Evolutionary conservation across 257 asterid genomes (phyloP).

Genomic region (Solanum ossicruentum): DNA sequence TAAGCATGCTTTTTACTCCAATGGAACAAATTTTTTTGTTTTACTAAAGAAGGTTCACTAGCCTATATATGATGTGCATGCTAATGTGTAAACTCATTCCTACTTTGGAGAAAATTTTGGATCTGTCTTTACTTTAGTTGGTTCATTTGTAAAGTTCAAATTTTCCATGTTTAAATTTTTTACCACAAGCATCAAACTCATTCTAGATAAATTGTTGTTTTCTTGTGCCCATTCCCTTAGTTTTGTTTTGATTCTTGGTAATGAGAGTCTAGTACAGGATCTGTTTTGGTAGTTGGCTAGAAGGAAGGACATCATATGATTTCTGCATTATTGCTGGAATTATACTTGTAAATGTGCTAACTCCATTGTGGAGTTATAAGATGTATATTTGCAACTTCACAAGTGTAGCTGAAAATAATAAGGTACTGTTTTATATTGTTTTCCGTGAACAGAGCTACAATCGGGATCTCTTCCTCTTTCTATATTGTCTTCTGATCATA

Average conservation of each 20-base stretch:
- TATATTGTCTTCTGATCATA: slow-evolving; percentile 70
- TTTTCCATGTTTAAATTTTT: background rate
- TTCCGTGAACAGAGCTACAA: slow-evolving; percentile 69
- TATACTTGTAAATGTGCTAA: background rate
- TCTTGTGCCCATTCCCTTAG: background rate
- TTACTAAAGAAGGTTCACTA: background rate
- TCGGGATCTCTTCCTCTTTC: slow-evolving; percentile 80
- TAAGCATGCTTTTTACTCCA: background rate
- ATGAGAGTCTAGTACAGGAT: background rate
- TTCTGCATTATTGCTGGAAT: background rate
- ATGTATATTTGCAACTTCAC: background rate
- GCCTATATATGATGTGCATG: background rate
- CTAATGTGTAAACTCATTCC: background rate
- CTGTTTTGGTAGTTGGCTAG: background rate
- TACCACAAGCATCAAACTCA: background rate
- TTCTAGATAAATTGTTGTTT: background rate
- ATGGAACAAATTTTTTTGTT: background rate
- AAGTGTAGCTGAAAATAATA: slow-evolving; percentile 1
- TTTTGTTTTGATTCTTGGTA: background rate
- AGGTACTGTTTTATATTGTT: slow-evolving; percentile 5
- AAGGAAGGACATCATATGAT: background rate
- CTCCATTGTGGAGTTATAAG: background rate
- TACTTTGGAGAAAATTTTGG: background rate
- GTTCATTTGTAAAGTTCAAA: background rate
- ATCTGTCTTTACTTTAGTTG: background rate